Evolutionary conservation across 2,329 filamentous ascomycete species (phyloP), one percentile per base, ranked within the genome.

Genomic region (Podosphaera fusca): DNA sequence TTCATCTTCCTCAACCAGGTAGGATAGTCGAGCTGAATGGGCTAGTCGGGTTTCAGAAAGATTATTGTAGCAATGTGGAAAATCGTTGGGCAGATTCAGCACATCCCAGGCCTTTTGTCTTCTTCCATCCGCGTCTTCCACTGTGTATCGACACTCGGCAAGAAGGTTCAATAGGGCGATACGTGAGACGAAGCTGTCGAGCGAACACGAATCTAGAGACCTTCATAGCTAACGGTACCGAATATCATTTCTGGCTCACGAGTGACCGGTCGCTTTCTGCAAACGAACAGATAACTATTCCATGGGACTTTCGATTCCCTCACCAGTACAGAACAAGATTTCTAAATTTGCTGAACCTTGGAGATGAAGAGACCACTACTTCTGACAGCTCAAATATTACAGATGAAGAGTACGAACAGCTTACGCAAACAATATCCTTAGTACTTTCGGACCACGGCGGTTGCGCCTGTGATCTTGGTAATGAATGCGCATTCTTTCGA

Each of bases 221-320:
- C 0, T 85, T 64, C 78, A 95, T 67, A 53, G 86, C 86, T 1
- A 82, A 81, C 52, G 76, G 78, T 2, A 82, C 81, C 0, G 83
- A 90, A 61, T 94, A 90, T 66, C 87, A 92, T 66, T 95, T 96
- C 68, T 95, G 90, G 78, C 82, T 95, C 61, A 80, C 95, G 59
- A 88, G 87, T 63, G 86, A 86, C 63, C 78, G 84, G 56, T 76
- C 82, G 42, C 88, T 96, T 57, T 70, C 75, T 14, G 73, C 80
- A 0, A 73, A 75, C 46, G 79, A 81, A 64, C 78, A 81, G 64
- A 79, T 78, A 64, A 86, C 74, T 33, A 77, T 75, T 63, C 78
- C 72, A 56, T 87, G 74, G 86, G 86, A 80, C 65, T 90, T 75
- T 70, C 78, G 69, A 61, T 77, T 76, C 62, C 78, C 73, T 63